Conservation (phyloP, 805 yeast species). For the baker's yeast (Saccharomyces cerevisiae) region DNA sequence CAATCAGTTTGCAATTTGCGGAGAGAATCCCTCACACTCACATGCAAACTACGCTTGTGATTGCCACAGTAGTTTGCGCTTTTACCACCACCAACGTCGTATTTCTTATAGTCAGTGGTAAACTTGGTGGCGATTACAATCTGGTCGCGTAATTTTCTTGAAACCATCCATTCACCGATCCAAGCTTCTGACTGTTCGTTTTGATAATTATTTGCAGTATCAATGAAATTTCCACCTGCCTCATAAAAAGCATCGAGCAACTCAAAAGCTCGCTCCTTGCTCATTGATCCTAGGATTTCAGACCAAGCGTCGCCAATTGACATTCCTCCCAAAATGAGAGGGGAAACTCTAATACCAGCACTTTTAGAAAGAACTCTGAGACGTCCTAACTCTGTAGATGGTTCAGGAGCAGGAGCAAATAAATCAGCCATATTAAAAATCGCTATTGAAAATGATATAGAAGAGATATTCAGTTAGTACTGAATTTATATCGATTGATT, state of each 20-base stretch:
- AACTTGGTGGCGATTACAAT: constrained; percentile 18
- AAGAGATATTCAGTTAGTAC: no score
- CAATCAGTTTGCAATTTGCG: constrained; percentile 15
- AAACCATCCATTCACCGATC: constrained; percentile 23
- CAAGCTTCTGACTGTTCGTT: constrained; percentile 17
- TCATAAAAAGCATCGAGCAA: constrained; percentile 14
- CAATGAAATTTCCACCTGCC: constrained; percentile 20
- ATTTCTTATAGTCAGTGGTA: constrained; percentile 4
- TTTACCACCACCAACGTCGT: constrained; percentile 1
- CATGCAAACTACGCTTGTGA: constrained; percentile 4
- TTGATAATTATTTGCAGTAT: constrained; percentile 18
- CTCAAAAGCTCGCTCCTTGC: constrained; percentile 9
- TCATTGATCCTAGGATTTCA: constrained; percentile 10
- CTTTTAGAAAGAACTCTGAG: constrained; percentile 15
- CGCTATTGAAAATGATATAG: no score
- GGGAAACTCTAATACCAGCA: constrained; percentile 18
- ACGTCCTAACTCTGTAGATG: constrained; percentile 6
- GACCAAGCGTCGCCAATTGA: constrained; percentile 19
- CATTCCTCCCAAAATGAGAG: constrained; percentile 19
- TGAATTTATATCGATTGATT: no score
- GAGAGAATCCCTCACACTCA: constrained; percentile 8
- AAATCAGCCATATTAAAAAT: constrained; percentile 1
- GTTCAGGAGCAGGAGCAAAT: constrained; percentile 6
- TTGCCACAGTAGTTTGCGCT: constrained; percentile 5
- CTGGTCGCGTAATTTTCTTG: constrained; percentile 14